A percentile compares a stretch with the other conserved stretches of the same genome.
Evolutionary conservation across 805 yeast genomes (phyloP).

Genomic region (Suhomyces tanzawaensis): DNA sequence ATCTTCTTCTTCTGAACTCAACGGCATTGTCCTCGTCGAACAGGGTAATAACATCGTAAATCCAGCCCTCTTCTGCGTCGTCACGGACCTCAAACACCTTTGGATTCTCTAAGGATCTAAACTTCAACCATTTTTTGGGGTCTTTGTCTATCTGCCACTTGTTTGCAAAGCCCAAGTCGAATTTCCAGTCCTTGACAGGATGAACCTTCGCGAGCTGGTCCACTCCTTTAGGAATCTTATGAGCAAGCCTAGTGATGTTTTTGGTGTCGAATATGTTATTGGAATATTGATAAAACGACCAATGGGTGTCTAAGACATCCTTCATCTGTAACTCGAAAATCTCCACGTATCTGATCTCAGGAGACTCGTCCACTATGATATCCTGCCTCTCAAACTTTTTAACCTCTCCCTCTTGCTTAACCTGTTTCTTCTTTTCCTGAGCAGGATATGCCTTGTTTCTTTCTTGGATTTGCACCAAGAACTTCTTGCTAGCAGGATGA

Average conservation of each 20-base stretch:
- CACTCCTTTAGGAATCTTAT: conserved; percentile 66
- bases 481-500: conserved; percentile 57
- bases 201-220: conserved; percentile 49
- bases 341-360: conserved; percentile 63
- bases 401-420: conserved; percentile 8
- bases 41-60: conserved; percentile 37
- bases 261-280: conserved; percentile 50
- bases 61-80: conserved; percentile 48
- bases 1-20: conserved; percentile 57
- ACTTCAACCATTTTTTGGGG: conserved; percentile 51
- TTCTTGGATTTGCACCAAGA: conserved; percentile 13
- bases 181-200: conserved; percentile 77
- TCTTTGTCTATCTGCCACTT: conserved; percentile 65
- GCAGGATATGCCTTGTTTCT: conserved; percentile 1
- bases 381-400: conserved; percentile 39
- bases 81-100: conserved; percentile 25
- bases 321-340: conserved; percentile 72
- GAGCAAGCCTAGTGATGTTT: conserved; percentile 39
- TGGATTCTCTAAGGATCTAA: conserved; percentile 30
- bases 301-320: conserved; percentile 56
- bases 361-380: conserved; percentile 68
- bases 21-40: conserved; percentile 35
- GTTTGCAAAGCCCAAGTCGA: conserved; percentile 48
- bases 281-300: conserved; percentile 62
- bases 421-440: conserved; percentile 11